A percentile compares a stretch with the other conserved stretches of the same genome.
phyloP scores from a whole-genome alignment of 1,284 basidiomycete species.

The Afroboletus lepidellus region DNA sequence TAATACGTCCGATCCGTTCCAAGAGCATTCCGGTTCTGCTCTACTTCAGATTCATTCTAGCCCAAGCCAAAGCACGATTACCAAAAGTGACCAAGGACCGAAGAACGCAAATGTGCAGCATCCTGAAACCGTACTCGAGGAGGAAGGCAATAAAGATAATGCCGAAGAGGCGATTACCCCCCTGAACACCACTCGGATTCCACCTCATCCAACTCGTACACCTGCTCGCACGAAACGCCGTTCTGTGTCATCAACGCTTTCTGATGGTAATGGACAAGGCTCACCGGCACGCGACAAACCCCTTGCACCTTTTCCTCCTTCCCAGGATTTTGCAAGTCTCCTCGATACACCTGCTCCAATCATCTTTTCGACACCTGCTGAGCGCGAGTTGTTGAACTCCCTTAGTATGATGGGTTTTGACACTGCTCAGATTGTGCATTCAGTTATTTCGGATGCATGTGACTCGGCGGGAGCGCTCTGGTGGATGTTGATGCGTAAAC shows the following conservation, averaged over 20 bases:
- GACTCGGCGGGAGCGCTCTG: constrained; percentile 90
- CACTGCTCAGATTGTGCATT: constrained; percentile 92
- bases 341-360: constrained; percentile 72
- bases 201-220: constrained; percentile 74
- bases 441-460: constrained; percentile 88
- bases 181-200: constrained; percentile 39
- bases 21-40: constrained; percentile 21
- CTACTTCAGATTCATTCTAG: constrained; percentile 42
- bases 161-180: constrained; percentile 5
- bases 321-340: constrained; percentile 71
- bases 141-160: constrained; percentile 29
- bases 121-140: constrained; percentile 50
- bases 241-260: constrained; percentile 83
- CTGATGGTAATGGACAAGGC: constrained; percentile 53
- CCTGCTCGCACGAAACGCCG: constrained; percentile 93
- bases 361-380: constrained; percentile 82
- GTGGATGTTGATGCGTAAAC: constrained; percentile 92
- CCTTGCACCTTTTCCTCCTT: constrained; percentile 42
- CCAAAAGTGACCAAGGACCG: constrained; percentile 14
- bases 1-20: constrained; percentile 42
- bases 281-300: constrained; percentile 52
- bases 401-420: constrained; percentile 85
- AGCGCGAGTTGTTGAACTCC: constrained; percentile 77
- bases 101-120: constrained; percentile 16
- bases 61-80: constrained; percentile 53